Percentiles rank a stretch among this genome's conserved stretches.
Conservation (phyloP, 257 asterid genomes). For the Solanum clarkiae region DNA sequence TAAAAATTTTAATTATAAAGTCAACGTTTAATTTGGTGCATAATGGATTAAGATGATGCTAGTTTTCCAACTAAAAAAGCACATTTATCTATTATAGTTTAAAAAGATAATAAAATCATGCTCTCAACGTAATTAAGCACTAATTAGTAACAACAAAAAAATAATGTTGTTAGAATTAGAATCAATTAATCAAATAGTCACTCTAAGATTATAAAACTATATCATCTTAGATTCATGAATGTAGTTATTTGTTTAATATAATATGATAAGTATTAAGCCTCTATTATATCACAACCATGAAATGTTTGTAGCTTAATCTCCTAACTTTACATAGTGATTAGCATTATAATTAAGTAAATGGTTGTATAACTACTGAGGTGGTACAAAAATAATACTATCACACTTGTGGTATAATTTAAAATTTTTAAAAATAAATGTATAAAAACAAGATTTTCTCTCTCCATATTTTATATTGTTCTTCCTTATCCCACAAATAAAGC, state of each 20-base stretch:
- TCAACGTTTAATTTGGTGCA: neutral
- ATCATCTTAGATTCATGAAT: neutral
- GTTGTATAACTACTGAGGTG: neutral
- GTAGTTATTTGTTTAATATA: neutral
- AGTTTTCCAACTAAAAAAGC: neutral
- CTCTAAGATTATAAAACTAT: neutral
- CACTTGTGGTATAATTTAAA: no score
- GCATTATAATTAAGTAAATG: neutral
- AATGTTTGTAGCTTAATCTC: neutral
- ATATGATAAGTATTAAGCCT: slow-evolving; percentile 3
- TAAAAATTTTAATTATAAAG: neutral
- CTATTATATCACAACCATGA: neutral
- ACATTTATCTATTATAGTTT: neutral
- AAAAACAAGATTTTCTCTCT: no score
- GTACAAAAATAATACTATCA: no score
- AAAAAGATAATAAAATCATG: neutral
- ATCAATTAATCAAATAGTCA: neutral
- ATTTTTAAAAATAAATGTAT: no score
- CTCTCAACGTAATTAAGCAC: slow-evolving; percentile 2
- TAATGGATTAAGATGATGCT: neutral
- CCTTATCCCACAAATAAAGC: no score
- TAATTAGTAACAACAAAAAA: neutral
- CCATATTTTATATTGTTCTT: no score
- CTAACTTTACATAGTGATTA: neutral
- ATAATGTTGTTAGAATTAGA: no score